These are phyloP conservation scores for Penicillium sclerotiorum DNA, from an alignment of 2,329 filamentous ascomycete species.

Conservation along the genomic window DNA sequence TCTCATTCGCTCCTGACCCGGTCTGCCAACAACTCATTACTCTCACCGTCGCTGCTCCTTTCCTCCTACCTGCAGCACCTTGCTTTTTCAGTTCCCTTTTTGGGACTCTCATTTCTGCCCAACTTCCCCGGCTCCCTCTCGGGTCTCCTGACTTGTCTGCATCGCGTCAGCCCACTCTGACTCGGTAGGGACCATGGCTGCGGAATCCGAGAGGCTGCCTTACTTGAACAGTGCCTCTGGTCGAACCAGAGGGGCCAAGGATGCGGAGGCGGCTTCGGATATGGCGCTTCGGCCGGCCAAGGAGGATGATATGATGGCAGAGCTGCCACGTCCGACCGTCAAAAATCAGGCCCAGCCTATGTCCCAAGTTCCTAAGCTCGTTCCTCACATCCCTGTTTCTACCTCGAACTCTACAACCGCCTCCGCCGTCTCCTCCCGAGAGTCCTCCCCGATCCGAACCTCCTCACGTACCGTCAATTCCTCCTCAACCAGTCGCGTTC, in stretches of 20 bases:
- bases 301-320: constrained; percentile 35
- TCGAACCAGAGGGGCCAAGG: constrained; percentile 32
- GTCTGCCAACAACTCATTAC: constrained; percentile 19
- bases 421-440: constrained; percentile 53
- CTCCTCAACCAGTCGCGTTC: constrained; percentile 35
- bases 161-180: constrained; percentile 32
- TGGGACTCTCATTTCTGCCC: constrained; percentile 25
- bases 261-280: constrained; percentile 29
- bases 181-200: constrained; percentile 35
- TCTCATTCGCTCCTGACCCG: constrained; percentile 22
- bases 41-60: constrained; percentile 17
- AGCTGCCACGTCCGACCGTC: constrained; percentile 30
- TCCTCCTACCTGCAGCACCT: constrained; percentile 20
- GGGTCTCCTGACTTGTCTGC: constrained; percentile 39
- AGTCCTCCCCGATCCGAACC: constrained; percentile 49
- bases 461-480: constrained; percentile 35
- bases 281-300: constrained; percentile 30
- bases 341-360: constrained; percentile 31
- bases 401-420: constrained; percentile 43
- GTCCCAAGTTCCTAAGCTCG: constrained; percentile 38
- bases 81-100: constrained; percentile 26
- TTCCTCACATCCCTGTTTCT: constrained; percentile 30
- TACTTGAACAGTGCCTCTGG: constrained; percentile 34
- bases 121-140: constrained; percentile 35
- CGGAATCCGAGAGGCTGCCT: constrained; percentile 42